A percentile compares a stretch with the other conserved stretches of the same genome.
Evolutionary conservation across 306 rosid species (phyloP).

Genomic region (Fragaria ananassa): DNA sequence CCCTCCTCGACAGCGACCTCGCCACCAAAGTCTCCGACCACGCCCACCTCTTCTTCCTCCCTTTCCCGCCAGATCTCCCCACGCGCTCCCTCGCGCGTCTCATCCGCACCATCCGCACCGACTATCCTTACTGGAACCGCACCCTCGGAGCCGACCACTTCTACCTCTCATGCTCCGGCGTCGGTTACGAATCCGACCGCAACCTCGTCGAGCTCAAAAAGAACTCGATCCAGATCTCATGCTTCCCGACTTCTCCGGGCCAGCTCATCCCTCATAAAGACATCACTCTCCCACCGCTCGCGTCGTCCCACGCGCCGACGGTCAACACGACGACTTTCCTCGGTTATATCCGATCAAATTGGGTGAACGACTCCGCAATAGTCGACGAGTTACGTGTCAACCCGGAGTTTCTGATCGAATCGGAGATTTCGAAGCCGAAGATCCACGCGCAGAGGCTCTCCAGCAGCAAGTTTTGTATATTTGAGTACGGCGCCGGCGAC

Average conservation of each 20-base stretch:
- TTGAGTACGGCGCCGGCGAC: slow-evolving; percentile 34
- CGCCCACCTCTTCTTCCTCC: slow-evolving; percentile 69
- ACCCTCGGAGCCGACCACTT: slow-evolving; percentile 86
- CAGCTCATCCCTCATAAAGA: slow-evolving; percentile 70
- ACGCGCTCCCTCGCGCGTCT: slow-evolving; percentile 47
- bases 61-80: slow-evolving; percentile 41
- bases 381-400: slow-evolving; percentile 27
- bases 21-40: slow-evolving; percentile 38
- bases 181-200: slow-evolving; percentile 36
- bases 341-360: slow-evolving; percentile 26
- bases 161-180: slow-evolving; percentile 48
- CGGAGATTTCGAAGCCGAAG: slow-evolving; percentile 28
- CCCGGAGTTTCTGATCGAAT: slow-evolving; percentile 33
- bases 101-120: slow-evolving; percentile 31
- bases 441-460: slow-evolving; percentile 21
- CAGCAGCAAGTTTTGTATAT: slow-evolving; percentile 47
- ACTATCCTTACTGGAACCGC: slow-evolving; percentile 65
- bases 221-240: slow-evolving; percentile 63
- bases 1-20: slow-evolving; percentile 42
- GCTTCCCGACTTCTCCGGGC: slow-evolving; percentile 42
- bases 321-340: slow-evolving; percentile 10
- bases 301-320: slow-evolving; percentile 7
- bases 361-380: slow-evolving; percentile 20
- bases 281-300: slow-evolving; percentile 41
- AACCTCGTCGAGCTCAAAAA: slow-evolving; percentile 64